phyloP scores from a whole-genome alignment of 169 alveolate genomes.

The Eimeria falciformis region DNA sequence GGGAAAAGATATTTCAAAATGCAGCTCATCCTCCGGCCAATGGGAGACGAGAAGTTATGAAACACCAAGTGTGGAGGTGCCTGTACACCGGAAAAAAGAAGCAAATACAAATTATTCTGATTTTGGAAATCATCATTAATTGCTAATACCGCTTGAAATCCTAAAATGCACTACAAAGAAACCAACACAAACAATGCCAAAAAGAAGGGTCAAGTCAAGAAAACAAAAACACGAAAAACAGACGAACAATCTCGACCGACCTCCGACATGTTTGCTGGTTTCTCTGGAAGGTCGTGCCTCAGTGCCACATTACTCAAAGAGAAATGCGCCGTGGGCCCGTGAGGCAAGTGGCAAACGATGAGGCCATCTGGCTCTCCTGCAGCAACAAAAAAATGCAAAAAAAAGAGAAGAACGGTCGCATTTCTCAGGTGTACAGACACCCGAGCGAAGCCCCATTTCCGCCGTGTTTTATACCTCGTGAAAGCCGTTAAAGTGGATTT shows the following conservation, averaged over 20 bases:
- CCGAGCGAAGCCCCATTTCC: too few relatives aligned
- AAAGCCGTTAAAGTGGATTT: too few relatives aligned
- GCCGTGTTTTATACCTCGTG: too few relatives aligned
- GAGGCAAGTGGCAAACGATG: slow-evolving; percentile 98
- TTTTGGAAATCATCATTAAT: too few relatives aligned
- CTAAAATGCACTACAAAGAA: neutral
- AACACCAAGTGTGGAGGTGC: slow-evolving; percentile 97
- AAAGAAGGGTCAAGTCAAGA: too few relatives aligned
- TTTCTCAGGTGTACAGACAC: neutral
- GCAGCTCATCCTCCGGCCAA: slow-evolving; percentile 78
- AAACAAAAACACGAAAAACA: neutral
- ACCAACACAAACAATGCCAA: neutral
- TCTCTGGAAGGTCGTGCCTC: slow-evolving; percentile 98
- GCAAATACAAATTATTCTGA: too few relatives aligned
- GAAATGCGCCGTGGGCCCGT: slow-evolving; percentile 99
- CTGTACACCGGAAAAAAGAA: too few relatives aligned
- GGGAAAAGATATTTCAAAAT: slow-evolving; percentile 81
- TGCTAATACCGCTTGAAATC: neutral
- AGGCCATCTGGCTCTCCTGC: slow-evolving; percentile 96
- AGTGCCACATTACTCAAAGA: slow-evolving; percentile 96
- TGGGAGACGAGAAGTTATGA: slow-evolving; percentile 91
- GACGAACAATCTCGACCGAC: slow-evolving; percentile 67
- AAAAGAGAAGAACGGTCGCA: neutral
- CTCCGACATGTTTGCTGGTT: slow-evolving; percentile 96
- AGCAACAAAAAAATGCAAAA: neutral